Conservation (phyloP, 352 stramenopile species). For the Phytophthora cajani region DNA sequence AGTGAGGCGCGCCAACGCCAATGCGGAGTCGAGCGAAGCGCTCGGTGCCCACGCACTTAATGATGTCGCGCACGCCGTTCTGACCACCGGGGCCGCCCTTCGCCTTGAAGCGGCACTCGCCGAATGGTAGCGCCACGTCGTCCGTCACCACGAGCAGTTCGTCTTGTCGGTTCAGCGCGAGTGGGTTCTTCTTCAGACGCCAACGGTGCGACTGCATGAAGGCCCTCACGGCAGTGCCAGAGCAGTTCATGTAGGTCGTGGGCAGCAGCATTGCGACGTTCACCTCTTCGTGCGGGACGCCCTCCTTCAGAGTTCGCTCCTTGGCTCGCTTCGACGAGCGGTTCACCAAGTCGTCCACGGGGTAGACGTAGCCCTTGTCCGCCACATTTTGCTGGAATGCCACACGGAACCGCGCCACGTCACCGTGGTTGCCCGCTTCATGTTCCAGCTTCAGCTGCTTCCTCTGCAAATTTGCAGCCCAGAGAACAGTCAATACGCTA, state of each 20-base stretch:
- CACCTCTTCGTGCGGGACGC: slow-evolving; percentile 74
- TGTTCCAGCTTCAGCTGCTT: slow-evolving; percentile 59
- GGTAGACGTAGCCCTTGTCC: slow-evolving; percentile 45
- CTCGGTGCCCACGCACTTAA: slow-evolving; percentile 83
- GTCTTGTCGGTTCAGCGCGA: slow-evolving; percentile 82
- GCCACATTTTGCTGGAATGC: slow-evolving; percentile 66
- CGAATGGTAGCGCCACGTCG: slow-evolving; percentile 84
- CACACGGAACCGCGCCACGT: slow-evolving; percentile 65
- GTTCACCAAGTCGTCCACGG: slow-evolving; percentile 79
- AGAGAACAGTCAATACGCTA: background rate
- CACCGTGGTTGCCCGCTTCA: slow-evolving; percentile 68
- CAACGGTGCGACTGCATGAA: slow-evolving; percentile 86
- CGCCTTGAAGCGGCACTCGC: slow-evolving; percentile 81
- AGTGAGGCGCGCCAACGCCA: slow-evolving; percentile 77
- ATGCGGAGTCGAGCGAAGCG: slow-evolving; percentile 87
- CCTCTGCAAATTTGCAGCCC: slow-evolving; percentile 35
- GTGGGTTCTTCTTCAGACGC: slow-evolving; percentile 86
- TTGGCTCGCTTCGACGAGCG: slow-evolving; percentile 76
- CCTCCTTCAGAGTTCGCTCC: slow-evolving; percentile 74
- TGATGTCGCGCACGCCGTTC: slow-evolving; percentile 86
- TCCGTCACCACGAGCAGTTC: slow-evolving; percentile 86
- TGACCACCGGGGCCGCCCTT: slow-evolving; percentile 81
- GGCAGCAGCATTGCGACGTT: slow-evolving; percentile 82
- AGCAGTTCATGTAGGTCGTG: slow-evolving; percentile 89
- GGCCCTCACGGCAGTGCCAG: slow-evolving; percentile 70